A percentile compares a stretch with the other conserved stretches of the same genome.
These are phyloP conservation scores for Cyclotella atomus DNA, from an alignment of 108 stramenopile species.

Conservation along the genomic window DNA sequence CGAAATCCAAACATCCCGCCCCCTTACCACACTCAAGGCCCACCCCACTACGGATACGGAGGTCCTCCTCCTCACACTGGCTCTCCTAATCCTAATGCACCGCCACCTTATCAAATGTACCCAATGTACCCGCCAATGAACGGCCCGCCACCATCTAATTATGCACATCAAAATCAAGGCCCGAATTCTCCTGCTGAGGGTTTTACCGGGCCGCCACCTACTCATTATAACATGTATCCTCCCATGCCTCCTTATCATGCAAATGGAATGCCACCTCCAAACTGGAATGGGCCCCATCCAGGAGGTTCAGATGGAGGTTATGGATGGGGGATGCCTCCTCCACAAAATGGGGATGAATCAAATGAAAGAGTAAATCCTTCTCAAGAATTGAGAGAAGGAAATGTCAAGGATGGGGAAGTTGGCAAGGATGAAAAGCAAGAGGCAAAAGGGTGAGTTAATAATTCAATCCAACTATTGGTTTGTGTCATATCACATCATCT, in stretches of 20 bases:
- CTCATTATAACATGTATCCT: background rate
- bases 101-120: slow-evolving; percentile 2
- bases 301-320: slow-evolving; percentile 11
- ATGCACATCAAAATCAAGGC: slow-evolving; percentile 7
- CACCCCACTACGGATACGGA: background rate
- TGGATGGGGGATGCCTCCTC: slow-evolving; percentile 9
- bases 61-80: slow-evolving; percentile 6
- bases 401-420: background rate
- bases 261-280: background rate
- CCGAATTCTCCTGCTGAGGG: background rate
- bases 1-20: background rate
- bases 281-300: background rate
- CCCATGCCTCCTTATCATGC: background rate
- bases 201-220: background rate
- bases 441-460: slow-evolving; percentile 12
- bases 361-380: background rate
- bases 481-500: background rate
- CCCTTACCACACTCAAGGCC: background rate
- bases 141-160: slow-evolving; percentile 6
- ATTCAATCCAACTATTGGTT: background rate
- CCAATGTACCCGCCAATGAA: slow-evolving; percentile 7
- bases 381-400: background rate
- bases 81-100: slow-evolving; percentile 8
- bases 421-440: background rate
- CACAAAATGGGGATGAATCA: background rate